These are phyloP conservation scores for Colletotrichum sp. DNA, from an alignment of 2,329 filamentous ascomycete genomes.

Conservation along the genomic window DNA sequence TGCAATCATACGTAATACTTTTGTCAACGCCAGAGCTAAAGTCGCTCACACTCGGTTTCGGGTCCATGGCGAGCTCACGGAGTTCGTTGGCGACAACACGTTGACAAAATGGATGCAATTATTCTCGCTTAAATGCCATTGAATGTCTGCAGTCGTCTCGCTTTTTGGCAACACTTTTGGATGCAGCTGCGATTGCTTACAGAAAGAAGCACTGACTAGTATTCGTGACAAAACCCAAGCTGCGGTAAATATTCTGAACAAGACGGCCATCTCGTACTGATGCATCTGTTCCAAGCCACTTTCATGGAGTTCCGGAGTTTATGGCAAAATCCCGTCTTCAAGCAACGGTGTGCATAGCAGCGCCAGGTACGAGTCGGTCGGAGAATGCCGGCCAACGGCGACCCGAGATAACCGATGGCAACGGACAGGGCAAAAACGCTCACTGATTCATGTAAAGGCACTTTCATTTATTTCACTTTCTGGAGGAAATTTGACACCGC, in stretches of 20 bases:
- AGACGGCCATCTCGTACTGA: not conserved
- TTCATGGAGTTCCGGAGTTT: not conserved
- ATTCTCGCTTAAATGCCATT: not conserved
- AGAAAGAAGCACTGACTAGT: not conserved
- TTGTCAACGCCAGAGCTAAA: not conserved
- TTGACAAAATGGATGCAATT: accelerated
- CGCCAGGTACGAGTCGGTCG: not conserved
- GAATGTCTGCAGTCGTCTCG: not conserved
- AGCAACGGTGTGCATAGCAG: not conserved
- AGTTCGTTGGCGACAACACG: not conserved
- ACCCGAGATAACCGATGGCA: not conserved
- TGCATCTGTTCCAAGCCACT: accelerated
- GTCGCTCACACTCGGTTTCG: not conserved
- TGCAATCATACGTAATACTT: not conserved
- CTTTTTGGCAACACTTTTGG: not conserved
- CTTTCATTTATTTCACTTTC: not conserved
- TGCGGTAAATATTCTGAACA: accelerated
- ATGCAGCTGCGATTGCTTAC: not conserved
- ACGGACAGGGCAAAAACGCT: not conserved
- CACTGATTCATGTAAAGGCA: not conserved
- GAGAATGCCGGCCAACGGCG: not conserved
- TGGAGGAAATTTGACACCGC: not conserved
- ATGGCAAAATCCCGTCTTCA: not conserved
- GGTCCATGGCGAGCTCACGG: not conserved
- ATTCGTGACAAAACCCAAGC: not conserved